Percentiles rank a stretch among this genome's conserved stretches.
Conservation (phyloP, 2,329 filamentous ascomycete genomes). For the Aspergillus arachidicola region DNA sequence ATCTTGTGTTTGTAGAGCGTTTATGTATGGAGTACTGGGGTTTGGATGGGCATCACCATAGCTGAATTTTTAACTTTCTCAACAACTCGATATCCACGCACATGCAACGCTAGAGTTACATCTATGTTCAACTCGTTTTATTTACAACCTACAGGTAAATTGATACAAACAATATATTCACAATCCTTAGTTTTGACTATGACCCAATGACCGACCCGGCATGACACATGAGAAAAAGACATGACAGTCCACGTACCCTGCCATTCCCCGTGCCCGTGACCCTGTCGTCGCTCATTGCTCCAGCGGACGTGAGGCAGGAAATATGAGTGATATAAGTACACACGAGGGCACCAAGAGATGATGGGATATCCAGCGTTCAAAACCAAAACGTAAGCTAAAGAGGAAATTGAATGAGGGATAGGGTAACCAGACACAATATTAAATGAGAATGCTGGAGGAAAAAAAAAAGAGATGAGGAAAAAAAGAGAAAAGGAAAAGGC, state of each 20-base stretch:
- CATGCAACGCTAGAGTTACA: conserved; percentile 21
- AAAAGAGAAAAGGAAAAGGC: conserved; percentile 5
- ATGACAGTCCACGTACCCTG: conserved; percentile 35
- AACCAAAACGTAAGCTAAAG: conserved; percentile 23
- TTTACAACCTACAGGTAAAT: not conserved
- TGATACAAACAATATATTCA: conserved; percentile 10
- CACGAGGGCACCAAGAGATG: conserved; percentile 35
- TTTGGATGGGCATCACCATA: not conserved
- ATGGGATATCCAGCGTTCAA: conserved; percentile 44
- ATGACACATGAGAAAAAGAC: conserved; percentile 41
- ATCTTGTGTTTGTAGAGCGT: conserved; percentile 4
- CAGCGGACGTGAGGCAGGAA: conserved; percentile 30
- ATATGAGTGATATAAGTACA: conserved; percentile 36
- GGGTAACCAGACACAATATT: conserved; percentile 20
- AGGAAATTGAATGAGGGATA: conserved; percentile 14
- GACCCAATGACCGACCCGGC: conserved; percentile 38
- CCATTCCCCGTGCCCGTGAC: conserved; percentile 30
- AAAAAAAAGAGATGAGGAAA: conserved; percentile 6
- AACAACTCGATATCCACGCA: not conserved
- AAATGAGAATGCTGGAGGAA: conserved; percentile 15
- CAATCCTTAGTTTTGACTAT: conserved; percentile 30
- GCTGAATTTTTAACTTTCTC: not conserved
- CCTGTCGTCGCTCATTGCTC: conserved; percentile 27
- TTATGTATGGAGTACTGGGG: conserved; percentile 2
- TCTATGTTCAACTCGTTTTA: conserved; percentile 1